Evolutionary conservation across 2,329 filamentous ascomycete genomes (phyloP).

Genomic region (Penicillium aurantiogriseum): DNA sequence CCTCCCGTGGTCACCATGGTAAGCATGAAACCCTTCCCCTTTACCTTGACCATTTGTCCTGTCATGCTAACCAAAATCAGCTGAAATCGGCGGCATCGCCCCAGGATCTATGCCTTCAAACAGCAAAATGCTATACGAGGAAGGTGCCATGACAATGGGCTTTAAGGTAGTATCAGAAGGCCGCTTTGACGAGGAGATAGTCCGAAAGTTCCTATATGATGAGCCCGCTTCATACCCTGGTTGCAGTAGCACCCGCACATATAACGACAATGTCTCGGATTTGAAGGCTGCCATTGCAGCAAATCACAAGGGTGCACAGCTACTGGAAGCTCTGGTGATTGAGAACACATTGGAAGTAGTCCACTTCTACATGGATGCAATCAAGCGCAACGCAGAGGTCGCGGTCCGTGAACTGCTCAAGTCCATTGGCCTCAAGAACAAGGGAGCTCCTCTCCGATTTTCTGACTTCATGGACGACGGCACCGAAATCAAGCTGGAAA

Average conservation of each 20-base stretch:
- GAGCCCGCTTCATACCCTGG: constrained; percentile 70
- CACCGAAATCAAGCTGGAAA: constrained; percentile 66
- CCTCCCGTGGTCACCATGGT: constrained; percentile 70
- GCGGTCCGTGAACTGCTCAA: constrained; percentile 58
- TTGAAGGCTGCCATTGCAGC: constrained; percentile 48
- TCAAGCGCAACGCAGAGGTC: constrained; percentile 69
- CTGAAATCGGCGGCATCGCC: constrained; percentile 79
- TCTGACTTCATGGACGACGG: constrained; percentile 78
- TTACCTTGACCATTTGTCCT: no score
- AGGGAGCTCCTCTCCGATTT: constrained; percentile 57
- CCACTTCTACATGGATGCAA: constrained; percentile 44
- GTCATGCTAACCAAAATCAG: constrained; percentile 31
- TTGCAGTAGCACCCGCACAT: constrained; percentile 70
- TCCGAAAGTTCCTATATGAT: constrained; percentile 64
- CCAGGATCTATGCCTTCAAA: constrained; percentile 76
- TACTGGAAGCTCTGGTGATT: constrained; percentile 37
- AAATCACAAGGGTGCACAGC: constrained; percentile 42
- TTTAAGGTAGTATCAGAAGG: constrained; percentile 71
- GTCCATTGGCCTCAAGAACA: constrained; percentile 53
- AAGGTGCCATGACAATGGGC: constrained; percentile 56
- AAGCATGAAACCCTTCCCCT: not conserved
- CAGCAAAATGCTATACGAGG: constrained; percentile 36
- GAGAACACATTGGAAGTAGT: constrained; percentile 37
- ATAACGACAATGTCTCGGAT: constrained; percentile 47
- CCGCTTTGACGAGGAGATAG: constrained; percentile 69